Evolutionary conservation across 2,329 filamentous ascomycete genomes (phyloP).

Genomic region (Xylaria sp.): DNA sequence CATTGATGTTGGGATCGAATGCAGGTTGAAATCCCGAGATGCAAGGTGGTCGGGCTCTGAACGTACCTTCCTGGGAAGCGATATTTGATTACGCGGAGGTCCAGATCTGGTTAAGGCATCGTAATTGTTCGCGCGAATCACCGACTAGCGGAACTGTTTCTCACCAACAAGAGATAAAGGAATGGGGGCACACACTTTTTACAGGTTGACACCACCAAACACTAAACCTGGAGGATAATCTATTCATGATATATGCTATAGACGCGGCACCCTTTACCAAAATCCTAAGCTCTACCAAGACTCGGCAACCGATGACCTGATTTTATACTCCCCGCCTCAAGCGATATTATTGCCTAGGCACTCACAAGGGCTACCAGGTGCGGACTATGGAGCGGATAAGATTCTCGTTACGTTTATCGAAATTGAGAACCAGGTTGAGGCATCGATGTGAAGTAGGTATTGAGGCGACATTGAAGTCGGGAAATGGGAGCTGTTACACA

Average conservation of each 20-base stretch:
- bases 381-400: not conserved
- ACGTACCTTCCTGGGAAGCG: conserved; percentile 5
- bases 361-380: not conserved
- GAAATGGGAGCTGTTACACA: not conserved
- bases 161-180: conserved; percentile 6
- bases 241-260: conserved; percentile 16
- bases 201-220: conserved; percentile 5
- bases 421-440: not conserved
- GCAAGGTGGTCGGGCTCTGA: conserved; percentile 18
- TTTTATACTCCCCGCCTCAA: conserved; percentile 9
- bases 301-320: not conserved
- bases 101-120: conserved; percentile 29
- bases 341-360: conserved; percentile 8
- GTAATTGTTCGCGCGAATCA: conserved; percentile 4
- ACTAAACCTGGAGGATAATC: conserved; percentile 20
- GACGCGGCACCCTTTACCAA: conserved; percentile 9
- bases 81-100: conserved; percentile 24
- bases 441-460: not conserved
- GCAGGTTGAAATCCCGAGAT: conserved; percentile 25
- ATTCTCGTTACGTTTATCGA: not conserved
- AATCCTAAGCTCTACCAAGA: not conserved
- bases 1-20: conserved; percentile 11
- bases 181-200: conserved; percentile 3
- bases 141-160: conserved; percentile 10
- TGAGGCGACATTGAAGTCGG: not conserved